Base-by-base conservation (phyloP, 257 asterid genomes). In the Solanum bulbocastanum region DNA sequence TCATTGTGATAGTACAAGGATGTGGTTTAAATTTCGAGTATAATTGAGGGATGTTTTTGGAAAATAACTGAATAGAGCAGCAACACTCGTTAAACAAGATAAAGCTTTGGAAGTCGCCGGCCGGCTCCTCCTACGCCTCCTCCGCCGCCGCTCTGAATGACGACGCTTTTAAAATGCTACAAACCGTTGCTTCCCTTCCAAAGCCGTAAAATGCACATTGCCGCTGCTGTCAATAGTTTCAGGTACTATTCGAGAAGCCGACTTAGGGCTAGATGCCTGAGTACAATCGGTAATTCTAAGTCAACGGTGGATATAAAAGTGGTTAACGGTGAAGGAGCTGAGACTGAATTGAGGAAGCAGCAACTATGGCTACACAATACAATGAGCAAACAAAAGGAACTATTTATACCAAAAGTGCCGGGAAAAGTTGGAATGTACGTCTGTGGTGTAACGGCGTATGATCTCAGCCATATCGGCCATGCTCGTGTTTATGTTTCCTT, bases 401-500 rank as follows among this genome's bases (percentile, higher is more conserved):
- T 93, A 95, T 94, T 96, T 87, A 93, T 93, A 86, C 97, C 98
- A 12, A 94, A 93, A 88, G 87, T 93, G 44, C 90, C 93, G 30
- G 96, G 98, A 58, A 93, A 89, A 93, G 98, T 95, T 12, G 98
- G 99, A 86, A 97, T 97, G 98, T 96, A 95, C 87, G 98, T 96
- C 23, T 96, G 98, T 76, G 99, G 99, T 73, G 98, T 96, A 87
- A 96, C 99, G 12, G 98, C 99, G 0, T 96, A 96, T 91, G 99
- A 96, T 93, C 96, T 96, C 89, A 96, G 98, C 92, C 99, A 95
- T 94, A 94, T 96, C 83, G 99, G 99, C 8, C 98, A 97, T 87
- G 98, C 98, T 86, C 98, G 99, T 18, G 99, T 95, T 88, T 97
- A 97, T 87, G 98, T 95, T 87, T 92, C 94, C 83, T 97, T 97